phyloP scores from a whole-genome alignment of 179 eudicot species.

The Gypsophila paniculata region DNA sequence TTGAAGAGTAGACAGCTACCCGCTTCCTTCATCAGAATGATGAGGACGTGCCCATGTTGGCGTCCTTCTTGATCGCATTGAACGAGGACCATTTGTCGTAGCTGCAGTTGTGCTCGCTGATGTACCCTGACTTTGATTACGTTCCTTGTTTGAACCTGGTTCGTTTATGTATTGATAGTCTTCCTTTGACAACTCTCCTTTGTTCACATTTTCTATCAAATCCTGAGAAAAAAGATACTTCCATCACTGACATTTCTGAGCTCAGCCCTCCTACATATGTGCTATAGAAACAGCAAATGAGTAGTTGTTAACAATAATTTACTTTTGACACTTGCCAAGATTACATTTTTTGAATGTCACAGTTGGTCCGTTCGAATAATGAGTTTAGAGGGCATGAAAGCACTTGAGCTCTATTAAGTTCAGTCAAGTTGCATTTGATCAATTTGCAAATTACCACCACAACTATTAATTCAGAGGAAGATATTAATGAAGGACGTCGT shows the following conservation, averaged over 20 bases:
- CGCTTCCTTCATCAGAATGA: conserved; percentile 74
- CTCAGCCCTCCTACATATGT: background rate
- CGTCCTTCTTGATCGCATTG: conserved; percentile 90
- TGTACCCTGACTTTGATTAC: conserved; percentile 24
- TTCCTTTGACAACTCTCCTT: conserved; percentile 61
- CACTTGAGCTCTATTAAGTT: too few species aligned
- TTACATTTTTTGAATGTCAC: background rate
- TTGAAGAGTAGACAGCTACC: conserved; percentile 25
- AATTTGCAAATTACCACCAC: too few species aligned
- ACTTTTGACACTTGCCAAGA: background rate
- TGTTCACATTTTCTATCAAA: conserved; percentile 64
- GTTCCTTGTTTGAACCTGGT: conserved; percentile 35
- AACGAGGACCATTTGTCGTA: conserved; percentile 46
- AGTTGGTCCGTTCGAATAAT: too few species aligned
- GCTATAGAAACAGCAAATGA: background rate
- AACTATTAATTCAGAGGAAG: too few species aligned
- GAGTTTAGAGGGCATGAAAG: too few species aligned
- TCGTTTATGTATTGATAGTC: conserved; percentile 71
- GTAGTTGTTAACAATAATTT: background rate
- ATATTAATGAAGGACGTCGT: too few species aligned
- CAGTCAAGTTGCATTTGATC: too few species aligned
- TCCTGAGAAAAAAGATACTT: conserved; percentile 38
- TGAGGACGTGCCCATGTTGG: conserved; percentile 81
- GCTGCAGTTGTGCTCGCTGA: conserved; percentile 28
- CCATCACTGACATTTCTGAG: background rate